phyloP scores from a whole-genome alignment of 345 rosid species.

The Boechera stricta region DNA sequence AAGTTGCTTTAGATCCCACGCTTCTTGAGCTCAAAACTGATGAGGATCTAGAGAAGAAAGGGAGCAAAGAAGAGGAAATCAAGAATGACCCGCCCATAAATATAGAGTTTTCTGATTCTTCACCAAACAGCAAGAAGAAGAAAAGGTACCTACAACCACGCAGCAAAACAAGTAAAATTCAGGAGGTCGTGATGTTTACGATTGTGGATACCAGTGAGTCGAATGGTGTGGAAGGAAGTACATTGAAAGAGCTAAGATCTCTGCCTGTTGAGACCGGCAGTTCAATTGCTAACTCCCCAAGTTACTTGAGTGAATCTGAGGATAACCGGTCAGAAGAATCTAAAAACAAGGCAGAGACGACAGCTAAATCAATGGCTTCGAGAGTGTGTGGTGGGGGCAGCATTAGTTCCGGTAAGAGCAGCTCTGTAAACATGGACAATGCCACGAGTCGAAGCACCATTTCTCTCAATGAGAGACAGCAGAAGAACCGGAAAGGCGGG shows the following conservation, averaged over 20 bases:
- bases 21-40: constrained; percentile 65
- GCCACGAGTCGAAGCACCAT: constrained; percentile 26
- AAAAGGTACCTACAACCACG: constrained; percentile 67
- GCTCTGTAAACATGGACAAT: constrained; percentile 41
- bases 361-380: constrained; percentile 44
- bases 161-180: constrained; percentile 45
- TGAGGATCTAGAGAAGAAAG: constrained; percentile 38
- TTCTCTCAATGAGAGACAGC: constrained; percentile 36
- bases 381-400: constrained; percentile 49
- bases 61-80: constrained; percentile 46
- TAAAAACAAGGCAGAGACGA: constrained; percentile 52
- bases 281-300: constrained; percentile 40
- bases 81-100: constrained; percentile 41
- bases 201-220: constrained; percentile 65
- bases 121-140: constrained; percentile 39
- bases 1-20: constrained; percentile 66
- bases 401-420: constrained; percentile 39
- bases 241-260: constrained; percentile 58
- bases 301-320: constrained; percentile 52
- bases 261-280: constrained; percentile 52
- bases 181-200: constrained; percentile 54
- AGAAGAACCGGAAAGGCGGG: constrained; percentile 42
- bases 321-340: constrained; percentile 49
- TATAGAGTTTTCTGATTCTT: constrained; percentile 36
- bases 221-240: constrained; percentile 41